Conservation (phyloP, 495 filamentous ascomycete species). For the Baudoinia panamericana region DNA sequence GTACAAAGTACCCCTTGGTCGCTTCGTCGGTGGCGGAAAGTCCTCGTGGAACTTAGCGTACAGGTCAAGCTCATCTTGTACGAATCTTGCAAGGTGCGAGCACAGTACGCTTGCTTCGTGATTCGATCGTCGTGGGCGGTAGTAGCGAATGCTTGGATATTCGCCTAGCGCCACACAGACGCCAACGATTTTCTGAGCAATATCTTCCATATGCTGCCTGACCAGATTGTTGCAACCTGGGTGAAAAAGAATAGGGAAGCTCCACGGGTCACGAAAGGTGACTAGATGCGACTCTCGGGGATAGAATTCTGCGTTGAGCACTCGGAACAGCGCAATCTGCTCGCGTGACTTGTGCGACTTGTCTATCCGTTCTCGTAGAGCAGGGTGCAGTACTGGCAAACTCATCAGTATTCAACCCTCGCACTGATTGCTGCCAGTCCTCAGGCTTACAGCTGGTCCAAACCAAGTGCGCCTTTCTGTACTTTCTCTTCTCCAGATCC, state of each 20-base stretch:
- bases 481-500: conserved; percentile 72
- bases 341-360: conserved; percentile 48
- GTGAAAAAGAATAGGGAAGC: conserved; percentile 85
- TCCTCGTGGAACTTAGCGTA: conserved; percentile 69
- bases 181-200: conserved; percentile 82
- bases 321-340: conserved; percentile 57
- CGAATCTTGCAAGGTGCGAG: conserved; percentile 76
- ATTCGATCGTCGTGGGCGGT: conserved; percentile 54
- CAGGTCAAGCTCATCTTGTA: conserved; percentile 77
- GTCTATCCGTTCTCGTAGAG: conserved; percentile 43
- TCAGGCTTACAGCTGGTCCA: conserved; percentile 74
- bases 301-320: conserved; percentile 73
- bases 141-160: conserved; percentile 83
- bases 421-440: not conserved
- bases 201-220: conserved; percentile 58
- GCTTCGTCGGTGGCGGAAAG: conserved; percentile 69
- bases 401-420: conserved; percentile 1
- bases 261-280: conserved; percentile 86
- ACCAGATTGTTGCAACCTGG: conserved; percentile 78
- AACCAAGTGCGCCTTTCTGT: conserved; percentile 59
- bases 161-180: conserved; percentile 76
- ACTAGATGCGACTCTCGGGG: conserved; percentile 83
- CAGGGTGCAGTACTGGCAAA: conserved; percentile 40
- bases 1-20: conserved; percentile 71
- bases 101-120: conserved; percentile 84